Percentiles rank a stretch among this genome's conserved stretches.
These are phyloP conservation scores for Diaporthe longicolla DNA, from an alignment of 2,329 filamentous ascomycete species.

Conservation along the genomic window DNA sequence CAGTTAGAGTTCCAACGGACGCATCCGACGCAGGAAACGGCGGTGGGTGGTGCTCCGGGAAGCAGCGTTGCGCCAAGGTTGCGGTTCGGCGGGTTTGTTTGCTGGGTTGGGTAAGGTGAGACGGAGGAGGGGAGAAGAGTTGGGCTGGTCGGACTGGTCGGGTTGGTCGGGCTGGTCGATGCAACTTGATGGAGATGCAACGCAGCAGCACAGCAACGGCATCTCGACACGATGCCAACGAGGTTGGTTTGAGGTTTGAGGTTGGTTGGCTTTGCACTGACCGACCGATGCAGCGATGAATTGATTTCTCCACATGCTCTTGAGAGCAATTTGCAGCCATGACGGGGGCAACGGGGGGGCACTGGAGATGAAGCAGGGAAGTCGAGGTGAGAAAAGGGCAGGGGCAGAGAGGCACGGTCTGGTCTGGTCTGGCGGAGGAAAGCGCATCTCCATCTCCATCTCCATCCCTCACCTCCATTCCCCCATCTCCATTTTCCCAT, in stretches of 20 bases:
- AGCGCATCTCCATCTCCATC: constrained; percentile 10
- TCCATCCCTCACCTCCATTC: neutral
- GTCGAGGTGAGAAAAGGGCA: neutral
- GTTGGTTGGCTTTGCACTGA: neutral
- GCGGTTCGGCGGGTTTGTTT: neutral
- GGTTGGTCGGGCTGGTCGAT: too few relatives aligned
- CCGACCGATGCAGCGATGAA: neutral
- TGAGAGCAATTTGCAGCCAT: neutral
- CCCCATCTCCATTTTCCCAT: constrained; percentile 27
- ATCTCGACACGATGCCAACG: neutral
- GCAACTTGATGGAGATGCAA: too few relatives aligned
- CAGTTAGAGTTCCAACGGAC: neutral
- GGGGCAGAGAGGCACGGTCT: neutral
- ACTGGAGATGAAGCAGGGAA: neutral
- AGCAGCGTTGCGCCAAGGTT: constrained; percentile 13
- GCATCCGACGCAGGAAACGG: constrained; percentile 1
- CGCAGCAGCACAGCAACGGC: too few relatives aligned
- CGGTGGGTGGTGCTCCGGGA: constrained; percentile 18
- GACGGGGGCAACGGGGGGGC: neutral
- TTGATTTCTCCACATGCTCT: constrained; percentile 29
- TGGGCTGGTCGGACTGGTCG: too few relatives aligned
- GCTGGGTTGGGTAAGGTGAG: constrained; percentile 29
- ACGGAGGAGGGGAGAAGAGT: neutral
- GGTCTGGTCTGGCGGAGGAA: neutral
- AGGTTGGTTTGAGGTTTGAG: neutral